Conservation (phyloP, 2,329 filamentous ascomycete species). For the Epichloe aotearoae region DNA sequence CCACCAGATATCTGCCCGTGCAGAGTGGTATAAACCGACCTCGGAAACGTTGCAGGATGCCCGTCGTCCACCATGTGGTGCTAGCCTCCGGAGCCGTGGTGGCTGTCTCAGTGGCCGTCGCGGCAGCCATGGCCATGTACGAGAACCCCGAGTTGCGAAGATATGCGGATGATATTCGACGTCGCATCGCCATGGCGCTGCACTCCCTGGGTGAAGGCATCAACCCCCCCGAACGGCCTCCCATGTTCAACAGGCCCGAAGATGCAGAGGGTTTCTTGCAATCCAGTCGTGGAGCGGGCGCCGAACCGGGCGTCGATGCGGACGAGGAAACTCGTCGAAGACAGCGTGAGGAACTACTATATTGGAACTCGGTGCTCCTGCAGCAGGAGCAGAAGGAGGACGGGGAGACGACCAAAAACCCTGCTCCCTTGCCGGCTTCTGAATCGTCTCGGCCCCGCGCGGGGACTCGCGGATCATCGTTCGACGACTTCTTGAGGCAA, state of each 20-base stretch:
- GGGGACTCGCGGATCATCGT: slow-evolving; percentile 26
- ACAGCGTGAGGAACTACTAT: slow-evolving; percentile 51
- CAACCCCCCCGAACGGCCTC: slow-evolving; percentile 34
- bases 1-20: not conserved
- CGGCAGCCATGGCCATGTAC: slow-evolving; percentile 47
- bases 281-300: slow-evolving; percentile 29
- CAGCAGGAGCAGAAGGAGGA: slow-evolving; percentile 35
- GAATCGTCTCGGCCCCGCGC: not conserved
- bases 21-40: not conserved
- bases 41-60: slow-evolving; percentile 25
- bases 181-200: slow-evolving; percentile 46
- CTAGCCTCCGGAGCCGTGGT: slow-evolving; percentile 44
- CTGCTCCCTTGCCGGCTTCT: not conserved
- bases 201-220: slow-evolving; percentile 46
- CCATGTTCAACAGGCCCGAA: slow-evolving; percentile 51
- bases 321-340: slow-evolving; percentile 47
- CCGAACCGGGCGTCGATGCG: slow-evolving; percentile 40
- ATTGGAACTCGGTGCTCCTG: slow-evolving; percentile 47
- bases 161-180: slow-evolving; percentile 46
- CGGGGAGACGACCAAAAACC: slow-evolving; percentile 8
- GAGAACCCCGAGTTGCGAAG: slow-evolving; percentile 51
- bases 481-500: slow-evolving; percentile 45
- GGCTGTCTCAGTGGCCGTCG: slow-evolving; percentile 43
- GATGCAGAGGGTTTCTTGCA: slow-evolving; percentile 51
- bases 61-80: slow-evolving; percentile 39